Conservation (phyloP, 192 early-diverging fungal species). For the Borealophlyctis nickersoniae region DNA sequence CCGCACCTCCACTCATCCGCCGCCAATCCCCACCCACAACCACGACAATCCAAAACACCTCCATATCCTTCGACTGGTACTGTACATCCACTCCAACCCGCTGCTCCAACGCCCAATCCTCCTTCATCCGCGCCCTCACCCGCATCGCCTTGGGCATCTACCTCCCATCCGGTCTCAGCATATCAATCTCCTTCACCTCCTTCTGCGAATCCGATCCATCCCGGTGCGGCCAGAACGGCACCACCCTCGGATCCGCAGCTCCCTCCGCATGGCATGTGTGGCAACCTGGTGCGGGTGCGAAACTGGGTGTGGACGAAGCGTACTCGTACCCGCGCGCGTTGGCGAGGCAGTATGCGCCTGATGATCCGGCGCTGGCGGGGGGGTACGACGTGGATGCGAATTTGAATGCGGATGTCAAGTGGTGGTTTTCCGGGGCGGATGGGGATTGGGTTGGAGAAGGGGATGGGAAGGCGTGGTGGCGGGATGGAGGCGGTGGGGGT, state of each 20-base stretch:
- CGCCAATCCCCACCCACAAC: no score
- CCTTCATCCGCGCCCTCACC: constrained; percentile 15
- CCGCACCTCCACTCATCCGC: no score
- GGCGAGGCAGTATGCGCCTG: constrained; percentile 34
- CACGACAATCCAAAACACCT: no score
- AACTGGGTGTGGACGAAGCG: constrained; percentile 29
- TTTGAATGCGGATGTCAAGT: constrained; percentile 41
- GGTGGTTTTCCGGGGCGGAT: constrained; percentile 34
- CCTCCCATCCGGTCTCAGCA: constrained; percentile 19
- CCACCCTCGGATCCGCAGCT: constrained; percentile 29
- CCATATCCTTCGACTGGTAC: background rate
- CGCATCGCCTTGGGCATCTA: constrained; percentile 25
- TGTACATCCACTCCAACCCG: background rate
- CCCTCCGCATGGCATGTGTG: constrained; percentile 29
- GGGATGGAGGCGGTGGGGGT: constrained; percentile 10
- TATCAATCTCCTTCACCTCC: constrained; percentile 15
- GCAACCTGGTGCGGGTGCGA: background rate
- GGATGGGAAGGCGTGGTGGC: constrained; percentile 46
- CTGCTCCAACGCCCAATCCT: constrained; percentile 19
- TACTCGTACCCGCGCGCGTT: constrained; percentile 38
- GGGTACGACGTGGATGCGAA: constrained; percentile 29
- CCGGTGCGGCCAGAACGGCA: constrained; percentile 15
- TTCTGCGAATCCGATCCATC: constrained; percentile 17
- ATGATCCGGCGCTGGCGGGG: constrained; percentile 5
- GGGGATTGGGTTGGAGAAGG: constrained; percentile 11